Conservation (phyloP, 352 stramenopile species). For the Pythium aristosporum region DNA sequence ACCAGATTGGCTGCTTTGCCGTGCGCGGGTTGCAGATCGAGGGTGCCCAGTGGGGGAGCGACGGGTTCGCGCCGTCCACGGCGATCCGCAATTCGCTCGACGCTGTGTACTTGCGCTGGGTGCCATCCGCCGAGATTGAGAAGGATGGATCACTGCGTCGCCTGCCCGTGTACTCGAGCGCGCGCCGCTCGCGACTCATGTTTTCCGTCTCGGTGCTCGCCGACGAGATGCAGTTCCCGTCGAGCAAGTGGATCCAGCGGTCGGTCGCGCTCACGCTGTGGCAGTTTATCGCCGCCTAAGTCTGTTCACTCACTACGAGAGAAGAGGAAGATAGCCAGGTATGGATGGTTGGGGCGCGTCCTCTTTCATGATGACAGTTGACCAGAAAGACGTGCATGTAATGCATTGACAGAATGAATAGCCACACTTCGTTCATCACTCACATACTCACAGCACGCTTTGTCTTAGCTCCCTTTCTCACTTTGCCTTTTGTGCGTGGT, state of each 20-base stretch:
- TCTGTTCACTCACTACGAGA: background rate
- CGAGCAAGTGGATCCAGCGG: constrained; percentile 77
- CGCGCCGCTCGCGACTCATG: constrained; percentile 68
- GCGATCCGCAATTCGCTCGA: constrained; percentile 72
- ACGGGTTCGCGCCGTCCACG: constrained; percentile 72
- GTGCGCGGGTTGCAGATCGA: constrained; percentile 82
- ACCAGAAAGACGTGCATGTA: too few relatives aligned
- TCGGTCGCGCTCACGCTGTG: constrained; percentile 81
- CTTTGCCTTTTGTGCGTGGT: constrained; percentile 19
- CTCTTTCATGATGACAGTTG: too few relatives aligned
- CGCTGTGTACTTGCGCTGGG: constrained; percentile 76
- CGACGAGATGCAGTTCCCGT: constrained; percentile 47
- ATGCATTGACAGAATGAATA: too few relatives aligned
- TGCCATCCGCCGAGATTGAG: constrained; percentile 28
- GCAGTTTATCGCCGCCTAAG: constrained; percentile 41
- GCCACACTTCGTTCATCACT: too few relatives aligned
- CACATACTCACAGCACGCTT: background rate
- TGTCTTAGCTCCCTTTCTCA: background rate
- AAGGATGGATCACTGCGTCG: constrained; percentile 31
- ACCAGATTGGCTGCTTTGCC: constrained; percentile 47
- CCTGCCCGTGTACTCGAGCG: constrained; percentile 87
- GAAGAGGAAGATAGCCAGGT: background rate
- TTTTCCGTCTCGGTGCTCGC: constrained; percentile 79
- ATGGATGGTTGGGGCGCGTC: background rate
- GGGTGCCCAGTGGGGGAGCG: constrained; percentile 69